Evolutionary conservation across 1,284 basidiomycete genomes (phyloP), one percentile per base, ranked within the genome.

Genomic region (Leccinum discolor): DNA sequence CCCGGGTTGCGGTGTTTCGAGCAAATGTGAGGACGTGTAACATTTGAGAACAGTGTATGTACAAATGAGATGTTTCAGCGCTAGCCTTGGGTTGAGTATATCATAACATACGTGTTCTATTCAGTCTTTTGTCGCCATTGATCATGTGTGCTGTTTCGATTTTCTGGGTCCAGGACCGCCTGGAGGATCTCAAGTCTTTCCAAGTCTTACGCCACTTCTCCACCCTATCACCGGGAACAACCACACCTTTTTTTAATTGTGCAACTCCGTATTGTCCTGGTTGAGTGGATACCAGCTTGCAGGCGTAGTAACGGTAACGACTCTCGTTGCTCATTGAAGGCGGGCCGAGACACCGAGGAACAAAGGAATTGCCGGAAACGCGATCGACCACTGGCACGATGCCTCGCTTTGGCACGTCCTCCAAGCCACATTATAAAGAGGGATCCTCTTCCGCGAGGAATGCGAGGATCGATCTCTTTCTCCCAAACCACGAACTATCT

Each of bases 271-370:
- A 64, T 67, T 71, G 63, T 71, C 11, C 58, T 52, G 56, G 56
- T 58, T 26, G 61, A 59, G 44, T 70, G 44, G 70, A 64, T 65
- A 73, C 71, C 35, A 2, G 38, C 11, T 57, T 29, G 5, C 54
- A 57, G 26, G 26, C 14, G 26, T 29, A 10, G 54, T 29, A 10
- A 29, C 54, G 54, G 18, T 47, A 35, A 35, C 64, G 32, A 60
- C 42, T 23, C 50, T 21, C 42, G 8, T 26, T 38, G 12, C 38
- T 29, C 47, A 56, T 63, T 58, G 56, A 16, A 50, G 47, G 10
- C n/a, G 44, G 44, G 44, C 44, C 44, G 56, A 60, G 8, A 4
- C 21, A 16, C 35, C n/a, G 60, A 62, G 12, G 8, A 40, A 71
- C 66, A 63, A 66, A 66, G 32, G 42, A 44, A 40, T 29, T 14